phyloP scores from a whole-genome alignment of 2,329 filamentous ascomycete genomes.

The Fusarium sp. region DNA sequence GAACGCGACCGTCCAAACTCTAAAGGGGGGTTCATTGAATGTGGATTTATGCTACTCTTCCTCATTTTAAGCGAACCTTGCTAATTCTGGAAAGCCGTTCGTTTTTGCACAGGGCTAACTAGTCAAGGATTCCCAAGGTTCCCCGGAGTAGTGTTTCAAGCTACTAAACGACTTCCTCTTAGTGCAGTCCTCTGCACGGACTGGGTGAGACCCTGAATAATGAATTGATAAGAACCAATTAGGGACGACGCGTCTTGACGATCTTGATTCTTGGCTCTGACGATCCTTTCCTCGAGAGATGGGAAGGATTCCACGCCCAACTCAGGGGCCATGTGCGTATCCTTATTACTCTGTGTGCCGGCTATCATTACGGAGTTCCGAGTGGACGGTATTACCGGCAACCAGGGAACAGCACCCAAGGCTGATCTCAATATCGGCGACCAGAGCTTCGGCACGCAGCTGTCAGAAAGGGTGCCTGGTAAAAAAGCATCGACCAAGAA shows the following conservation, averaged over 20 bases:
- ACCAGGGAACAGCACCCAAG: neutral
- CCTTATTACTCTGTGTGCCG: neutral
- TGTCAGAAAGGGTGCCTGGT: neutral
- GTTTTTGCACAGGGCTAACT: neutral
- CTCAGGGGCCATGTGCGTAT: neutral
- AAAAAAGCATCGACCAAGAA: constrained; percentile 1
- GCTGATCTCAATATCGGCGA: constrained; percentile 9
- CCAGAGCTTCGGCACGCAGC: neutral
- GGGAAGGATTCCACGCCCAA: neutral
- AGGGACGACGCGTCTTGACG: neutral
- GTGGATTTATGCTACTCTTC: neutral
- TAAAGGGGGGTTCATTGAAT: neutral
- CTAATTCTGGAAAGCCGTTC: neutral
- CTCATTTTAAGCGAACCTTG: neutral
- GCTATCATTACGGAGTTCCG: neutral
- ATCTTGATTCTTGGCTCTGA: neutral
- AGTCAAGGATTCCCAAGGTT: neutral
- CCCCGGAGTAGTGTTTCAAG: constrained; percentile 8
- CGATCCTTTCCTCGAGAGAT: neutral
- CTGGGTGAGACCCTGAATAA: neutral
- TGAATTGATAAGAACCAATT: neutral
- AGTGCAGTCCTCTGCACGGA: neutral
- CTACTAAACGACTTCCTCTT: neutral
- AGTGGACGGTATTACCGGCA: neutral
- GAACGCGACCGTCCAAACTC: neutral